Base-by-base conservation (phyloP, 768 basidiomycete species). In the Tubosaeta sp. region DNA sequence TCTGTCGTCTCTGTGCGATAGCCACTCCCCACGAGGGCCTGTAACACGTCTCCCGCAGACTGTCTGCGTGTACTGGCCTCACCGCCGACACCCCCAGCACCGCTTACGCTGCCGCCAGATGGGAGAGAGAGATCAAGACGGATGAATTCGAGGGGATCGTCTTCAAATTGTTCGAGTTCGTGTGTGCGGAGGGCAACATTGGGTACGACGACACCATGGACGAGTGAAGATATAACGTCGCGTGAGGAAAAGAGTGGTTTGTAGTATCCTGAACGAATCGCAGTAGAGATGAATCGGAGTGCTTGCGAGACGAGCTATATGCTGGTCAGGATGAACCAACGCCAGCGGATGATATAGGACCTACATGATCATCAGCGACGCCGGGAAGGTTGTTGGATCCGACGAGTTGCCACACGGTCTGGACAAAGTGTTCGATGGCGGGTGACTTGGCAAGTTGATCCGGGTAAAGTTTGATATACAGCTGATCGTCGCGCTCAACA, bases 101-200 rank as follows among this genome's bases (percentile, higher is more conserved):
- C 71, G 36, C 68, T 70, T 46, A 69, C 46, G 12, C 62, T 63
- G 51, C 71, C 51, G 14, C 64, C 66, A 50, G 87, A 84, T 49
- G 76, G 77, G 60, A 80, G 72, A 21, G 44, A 25, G 25, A 42
- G 41, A 9, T 45, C 44, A n/a, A 34, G 21, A 13, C 22, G 5
- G 14, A 31, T 90, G 65, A 87, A 98, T 64, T 98, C 95, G 34
- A 95, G 79, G 0, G 96, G 94, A 58, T 96, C 94, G 54, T 98
- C 96, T 69, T 96, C 94, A 61, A 99, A 98, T 67, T 93, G 86
- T 61, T 99, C 96, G 44, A 90, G 78, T 49, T 97, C 94, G 58
- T 92, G 88, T 34, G 88, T 86, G 54, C 94, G 81, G 13, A 98
- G 75, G 13, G 81, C 74, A 52, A 96, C 90, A 60, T 96, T 97